A percentile compares a stretch with the other conserved stretches of the same genome.
Conservation (phyloP, 1,284 basidiomycete species). For the Naganishia liquefaciens region DNA sequence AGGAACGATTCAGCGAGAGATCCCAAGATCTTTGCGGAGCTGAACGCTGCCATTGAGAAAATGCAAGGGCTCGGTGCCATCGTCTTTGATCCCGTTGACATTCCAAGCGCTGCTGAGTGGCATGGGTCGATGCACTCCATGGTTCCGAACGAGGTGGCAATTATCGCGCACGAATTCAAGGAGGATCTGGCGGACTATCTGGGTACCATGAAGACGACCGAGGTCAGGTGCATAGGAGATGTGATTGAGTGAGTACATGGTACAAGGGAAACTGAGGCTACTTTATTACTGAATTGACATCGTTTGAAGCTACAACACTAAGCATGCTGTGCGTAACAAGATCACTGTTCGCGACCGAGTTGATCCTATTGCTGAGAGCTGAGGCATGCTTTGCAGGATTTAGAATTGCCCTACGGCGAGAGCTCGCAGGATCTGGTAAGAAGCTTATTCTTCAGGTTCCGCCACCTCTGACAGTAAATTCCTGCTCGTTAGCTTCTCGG, state of each 20-base stretch:
- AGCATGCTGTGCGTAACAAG: too few relatives aligned
- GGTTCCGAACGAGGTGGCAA: neutral
- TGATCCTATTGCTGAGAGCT: too few relatives aligned
- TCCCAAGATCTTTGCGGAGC: neutral
- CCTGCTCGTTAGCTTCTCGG: neutral
- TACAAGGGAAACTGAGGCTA: too few relatives aligned
- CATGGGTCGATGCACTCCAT: too few relatives aligned
- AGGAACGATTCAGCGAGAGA: neutral
- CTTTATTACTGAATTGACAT: too few relatives aligned
- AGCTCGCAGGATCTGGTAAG: too few relatives aligned
- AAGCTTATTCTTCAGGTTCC: too few relatives aligned
- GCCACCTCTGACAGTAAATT: too few relatives aligned
- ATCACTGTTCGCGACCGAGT: too few relatives aligned
- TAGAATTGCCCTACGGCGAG: too few relatives aligned
- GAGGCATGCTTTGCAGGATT: too few relatives aligned
- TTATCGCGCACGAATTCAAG: constrained; percentile 14
- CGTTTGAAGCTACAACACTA: too few relatives aligned
- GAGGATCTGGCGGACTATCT: constrained; percentile 10
- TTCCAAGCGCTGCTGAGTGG: constrained; percentile 5
- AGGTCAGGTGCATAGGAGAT: constrained; percentile 3
- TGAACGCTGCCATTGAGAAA: neutral
- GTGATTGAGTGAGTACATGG: constrained; percentile 5
- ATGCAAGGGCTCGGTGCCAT: constrained; percentile 10
- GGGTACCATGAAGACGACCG: neutral
- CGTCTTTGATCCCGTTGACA: neutral